phyloP scores from a whole-genome alignment of 2,329 filamentous ascomycete genomes.

The Cytospora leucostoma region DNA sequence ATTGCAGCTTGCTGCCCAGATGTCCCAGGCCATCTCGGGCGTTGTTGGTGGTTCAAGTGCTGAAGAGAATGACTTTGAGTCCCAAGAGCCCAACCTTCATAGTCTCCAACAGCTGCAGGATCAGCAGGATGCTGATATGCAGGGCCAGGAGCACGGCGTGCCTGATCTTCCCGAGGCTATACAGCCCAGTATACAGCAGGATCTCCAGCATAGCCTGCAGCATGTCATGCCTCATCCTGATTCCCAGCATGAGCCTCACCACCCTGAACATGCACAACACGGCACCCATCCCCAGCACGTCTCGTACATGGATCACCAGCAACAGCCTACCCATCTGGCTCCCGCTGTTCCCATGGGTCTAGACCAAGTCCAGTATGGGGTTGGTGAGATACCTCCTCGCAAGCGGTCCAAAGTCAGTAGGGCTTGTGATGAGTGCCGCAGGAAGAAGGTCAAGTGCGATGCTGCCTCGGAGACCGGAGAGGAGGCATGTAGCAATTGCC shows the following conservation, averaged over 20 bases:
- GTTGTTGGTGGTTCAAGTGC: conserved; percentile 52
- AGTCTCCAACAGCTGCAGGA: conserved; percentile 30
- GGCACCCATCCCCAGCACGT: conserved; percentile 36
- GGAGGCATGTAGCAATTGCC: conserved; percentile 79
- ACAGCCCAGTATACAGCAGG: conserved; percentile 39
- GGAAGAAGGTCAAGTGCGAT: conserved; percentile 90
- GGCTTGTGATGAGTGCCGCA: conserved; percentile 84
- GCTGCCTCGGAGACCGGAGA: conserved; percentile 72
- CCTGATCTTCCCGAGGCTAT: conserved; percentile 44
- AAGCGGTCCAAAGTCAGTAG: conserved; percentile 86
- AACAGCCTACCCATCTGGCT: conserved; percentile 35
- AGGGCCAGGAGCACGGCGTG: conserved; percentile 33
- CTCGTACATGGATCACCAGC: conserved; percentile 33
- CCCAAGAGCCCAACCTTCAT: conserved; percentile 27
- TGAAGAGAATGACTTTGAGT: conserved; percentile 34
- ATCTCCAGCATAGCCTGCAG: conserved; percentile 35
- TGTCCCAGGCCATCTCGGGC: conserved; percentile 56
- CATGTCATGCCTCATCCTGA: conserved; percentile 33
- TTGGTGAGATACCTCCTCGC: conserved; percentile 63
- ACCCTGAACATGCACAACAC: conserved; percentile 16
- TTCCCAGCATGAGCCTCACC: conserved; percentile 30
- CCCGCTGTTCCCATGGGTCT: conserved; percentile 42
- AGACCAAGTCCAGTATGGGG: conserved; percentile 47
- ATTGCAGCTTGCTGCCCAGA: conserved; percentile 59
- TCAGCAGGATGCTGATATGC: conserved; percentile 32